Evolutionary conservation across 2,329 filamentous ascomycete species (phyloP).

Genomic region (Cytospora schulzeri): DNA sequence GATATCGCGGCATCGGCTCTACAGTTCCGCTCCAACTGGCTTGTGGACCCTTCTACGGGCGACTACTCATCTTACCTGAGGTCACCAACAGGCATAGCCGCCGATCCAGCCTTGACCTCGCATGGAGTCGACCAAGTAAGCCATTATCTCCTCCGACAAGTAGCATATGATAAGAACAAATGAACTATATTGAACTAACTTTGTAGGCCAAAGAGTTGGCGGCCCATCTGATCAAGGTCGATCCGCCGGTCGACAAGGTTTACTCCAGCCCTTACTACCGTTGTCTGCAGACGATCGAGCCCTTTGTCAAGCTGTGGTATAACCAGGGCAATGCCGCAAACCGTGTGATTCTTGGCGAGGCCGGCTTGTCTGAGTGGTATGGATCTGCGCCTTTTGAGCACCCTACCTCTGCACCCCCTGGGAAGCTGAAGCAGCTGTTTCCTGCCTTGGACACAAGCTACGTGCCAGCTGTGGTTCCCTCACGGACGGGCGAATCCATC

Average conservation of each 20-base stretch:
- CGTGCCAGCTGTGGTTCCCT: conserved; percentile 66
- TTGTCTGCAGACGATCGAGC: conserved; percentile 80
- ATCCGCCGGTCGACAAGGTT: conserved; percentile 71
- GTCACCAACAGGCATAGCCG: conserved; percentile 84
- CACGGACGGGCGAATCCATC: conserved; percentile 76
- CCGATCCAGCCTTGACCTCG: conserved; percentile 83
- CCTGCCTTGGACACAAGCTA: conserved; percentile 62
- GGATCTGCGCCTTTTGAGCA: conserved; percentile 84
- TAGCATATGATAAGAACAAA: no score
- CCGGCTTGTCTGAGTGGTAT: conserved; percentile 82
- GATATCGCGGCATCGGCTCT: conserved; percentile 17
- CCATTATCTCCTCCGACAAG: no score
- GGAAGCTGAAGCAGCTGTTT: conserved; percentile 68
- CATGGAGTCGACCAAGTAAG: conserved; percentile 89
- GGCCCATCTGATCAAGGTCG: conserved; percentile 59
- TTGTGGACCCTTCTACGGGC: conserved; percentile 78
- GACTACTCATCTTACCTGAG: conserved; percentile 72
- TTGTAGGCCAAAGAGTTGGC: conserved; percentile 77
- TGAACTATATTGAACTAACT: no score
- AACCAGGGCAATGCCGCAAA: conserved; percentile 31
- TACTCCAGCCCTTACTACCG: conserved; percentile 88
- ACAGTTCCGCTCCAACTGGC: conserved; percentile 90
- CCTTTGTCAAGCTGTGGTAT: conserved; percentile 56
- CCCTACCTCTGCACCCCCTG: conserved; percentile 70
- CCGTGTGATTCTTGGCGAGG: conserved; percentile 53